Base-by-base conservation (phyloP, 768 basidiomycete genomes). In the Boletellus sp. region DNA sequence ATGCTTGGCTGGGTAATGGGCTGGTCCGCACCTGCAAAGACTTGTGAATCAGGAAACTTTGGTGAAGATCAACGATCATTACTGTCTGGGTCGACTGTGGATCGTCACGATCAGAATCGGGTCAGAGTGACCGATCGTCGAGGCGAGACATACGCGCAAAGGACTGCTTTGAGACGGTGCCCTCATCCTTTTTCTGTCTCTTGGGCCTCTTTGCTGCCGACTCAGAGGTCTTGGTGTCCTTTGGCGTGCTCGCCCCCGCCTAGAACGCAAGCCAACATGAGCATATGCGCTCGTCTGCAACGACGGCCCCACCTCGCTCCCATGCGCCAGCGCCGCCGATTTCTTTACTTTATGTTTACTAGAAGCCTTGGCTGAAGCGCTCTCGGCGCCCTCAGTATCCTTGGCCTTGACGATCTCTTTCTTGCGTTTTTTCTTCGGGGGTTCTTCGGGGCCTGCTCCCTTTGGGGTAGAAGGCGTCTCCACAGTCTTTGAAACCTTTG, bases 341-440 rank as follows among this genome's bases (percentile, higher is more conserved):
- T 59, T 60, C 22, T 42, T 50, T 19, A 42, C 6, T 17, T 36
- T 47, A 17, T 22, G 10, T 20, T 13, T 15, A 19, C 35, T 24
- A n/a, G 47, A 36, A 17, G 33, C 47, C 43, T 65, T 58, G 31
- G 45, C 52, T 11, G 48, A 37, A 19, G 50, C 20, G 28, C 33
- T 42, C 42, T 50, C 55, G 16, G 22, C 22, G 20, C 8, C 33
- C 8, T 49, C 41, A 26, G 26, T 16, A 7, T 53, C 52, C 20
- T 58, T 58, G 3, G 32, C 35, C 26, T 42, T 53, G 3, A 37
- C 33, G 7, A 8, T 2, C 17, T 37, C 51, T 12, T 49, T 54
- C 48, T 49, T 61, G n/a, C 6, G 46, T 43, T 33, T 63, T 22
- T 66, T 66, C 54, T 47, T 56, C 10, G 45, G 50, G 12, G 55